Base-by-base conservation (phyloP, 2,329 filamentous ascomycete genomes). In the Exophiala lecanii-corni region DNA sequence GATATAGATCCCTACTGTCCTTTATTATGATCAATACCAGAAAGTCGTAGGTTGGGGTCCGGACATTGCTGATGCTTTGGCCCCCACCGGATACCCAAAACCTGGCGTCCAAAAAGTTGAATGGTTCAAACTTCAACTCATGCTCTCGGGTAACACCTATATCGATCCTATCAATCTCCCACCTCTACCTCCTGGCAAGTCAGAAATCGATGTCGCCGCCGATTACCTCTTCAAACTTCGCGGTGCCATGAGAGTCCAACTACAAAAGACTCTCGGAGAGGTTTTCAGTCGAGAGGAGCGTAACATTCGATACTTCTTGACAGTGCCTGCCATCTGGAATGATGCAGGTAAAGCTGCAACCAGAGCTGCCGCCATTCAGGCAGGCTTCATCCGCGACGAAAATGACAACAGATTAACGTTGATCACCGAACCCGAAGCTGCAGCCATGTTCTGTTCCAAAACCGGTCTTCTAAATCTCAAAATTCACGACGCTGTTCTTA, bases 11-110 rank as follows among this genome's bases (percentile, higher is more conserved):
- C 92, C 92, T 12, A 97, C 92, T 10, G 92, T 98, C n/a, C 79
- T 98, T 49, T 98, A 98, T 73, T 98, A 98, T 64, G 92, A 98
- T 63, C 91, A 97, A 69, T 95, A 96, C 67, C 92, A 98, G 62
- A 96, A 97, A 68, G 92, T 98, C 36, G 92, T 97, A n/a, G 92
- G 92, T 58, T 98, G 92, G 92, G 92, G 92, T 50, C 89, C 91
- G 44, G 92, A 98, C 73, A 97, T 97, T 59, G 88, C 92, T 49
- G 91, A 97, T 69, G 92, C 92, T 53, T 78, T 97, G 54, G 91
- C 92, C 40, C 92, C 92, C 20, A 97, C 92, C 30, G 92, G 92
- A 51, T 97, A 97, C 66, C 92, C 92, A 56, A 97, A 97, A 73
- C 87, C 87, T 23, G 91, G 91, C 53, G 91, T 98, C 56, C 92